Base-by-base conservation (phyloP, 257 asterid genomes). In the Gentiana straminea region DNA sequence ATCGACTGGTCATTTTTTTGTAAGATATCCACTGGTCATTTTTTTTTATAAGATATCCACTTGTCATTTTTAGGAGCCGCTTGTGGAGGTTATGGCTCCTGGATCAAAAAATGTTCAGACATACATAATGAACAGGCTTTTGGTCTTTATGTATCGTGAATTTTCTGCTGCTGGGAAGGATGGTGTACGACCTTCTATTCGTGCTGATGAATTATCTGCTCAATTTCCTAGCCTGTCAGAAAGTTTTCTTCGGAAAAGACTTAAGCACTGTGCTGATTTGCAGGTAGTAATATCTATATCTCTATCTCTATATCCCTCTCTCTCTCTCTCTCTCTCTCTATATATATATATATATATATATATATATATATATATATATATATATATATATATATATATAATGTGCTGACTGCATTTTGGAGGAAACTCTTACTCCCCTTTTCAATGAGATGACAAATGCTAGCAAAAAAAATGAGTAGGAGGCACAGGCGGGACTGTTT, bases 41-140 rank as follows among this genome's bases (percentile, higher is more conserved):
- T 24, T 24, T 24, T 24, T 24, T 24, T 24, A 24, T 24, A 24
- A 24, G 24, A 24, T 24, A 24, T 24, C 24, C 24, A 24, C 55
- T 66, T 55, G 37, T 63, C 62, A 54, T 68, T 53, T 57, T 64
- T 64, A 92, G 97, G 99, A 92, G 74, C 99, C 99, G 68, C 95
- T 78, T 78, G 79, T 83, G 70, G 97, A 92, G 80, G 97, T 88
- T 53, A 80, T 85, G 85, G 59, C 97, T 44, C 99, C 99, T 70
- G 97, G 87, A 62, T 81, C 97, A 72, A 92, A 92, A 78, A 71
- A 54, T 61, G 84, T 81, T 44, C 99, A 88, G 77, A 70, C 74
- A 60, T 85, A 92, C 79, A 73, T 83, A 54, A 82, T 80, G 95
- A 83, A 88, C 86, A 81, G 97, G 76, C 79, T 92, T 52, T 72